These are phyloP conservation scores for Leccinum arenicola DNA, from an alignment of 768 basidiomycete species.

Conservation along the genomic window DNA sequence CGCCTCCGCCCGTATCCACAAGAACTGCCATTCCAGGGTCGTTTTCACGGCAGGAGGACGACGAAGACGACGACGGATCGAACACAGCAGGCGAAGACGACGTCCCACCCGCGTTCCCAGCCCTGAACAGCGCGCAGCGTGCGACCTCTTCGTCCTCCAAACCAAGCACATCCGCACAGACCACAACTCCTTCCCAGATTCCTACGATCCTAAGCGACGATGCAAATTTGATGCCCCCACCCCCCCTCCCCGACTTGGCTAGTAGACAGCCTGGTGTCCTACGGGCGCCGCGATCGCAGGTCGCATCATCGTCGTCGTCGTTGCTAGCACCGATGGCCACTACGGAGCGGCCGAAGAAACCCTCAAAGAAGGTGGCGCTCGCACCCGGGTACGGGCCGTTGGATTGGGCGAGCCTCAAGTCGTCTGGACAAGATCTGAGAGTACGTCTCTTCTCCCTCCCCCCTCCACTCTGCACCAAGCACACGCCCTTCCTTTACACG, in stretches of 20 bases:
- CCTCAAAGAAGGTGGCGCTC: constrained; percentile 81
- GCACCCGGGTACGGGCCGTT: constrained; percentile 89
- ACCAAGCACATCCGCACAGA: background rate
- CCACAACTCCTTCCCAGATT: constrained; percentile 1
- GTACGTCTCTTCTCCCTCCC: constrained; percentile 39
- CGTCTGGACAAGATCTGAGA: constrained; percentile 74
- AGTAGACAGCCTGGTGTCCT: constrained; percentile 33
- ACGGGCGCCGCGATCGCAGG: constrained; percentile 14
- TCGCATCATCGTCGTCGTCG: constrained; percentile 37
- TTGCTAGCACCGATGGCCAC: constrained; percentile 62
- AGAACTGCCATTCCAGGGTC: constrained; percentile 20
- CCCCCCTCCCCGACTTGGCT: constrained; percentile 42
- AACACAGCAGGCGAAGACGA: constrained; percentile 51
- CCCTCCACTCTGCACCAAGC: background rate
- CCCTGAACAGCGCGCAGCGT: constrained; percentile 69
- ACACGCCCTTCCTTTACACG: background rate
- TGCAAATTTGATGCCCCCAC: constrained; percentile 48
- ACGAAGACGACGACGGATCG: constrained; percentile 37
- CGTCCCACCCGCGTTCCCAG: constrained; percentile 71
- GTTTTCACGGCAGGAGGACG: constrained; percentile 17
- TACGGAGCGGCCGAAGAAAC: constrained; percentile 52
- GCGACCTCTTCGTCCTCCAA: constrained; percentile 28
- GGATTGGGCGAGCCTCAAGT: constrained; percentile 91
- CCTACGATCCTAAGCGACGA: constrained; percentile 43
- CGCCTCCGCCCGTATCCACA: constrained; percentile 2